Conservation (phyloP, 495 filamentous ascomycete genomes). For the Astrothelium subdiscretum region DNA sequence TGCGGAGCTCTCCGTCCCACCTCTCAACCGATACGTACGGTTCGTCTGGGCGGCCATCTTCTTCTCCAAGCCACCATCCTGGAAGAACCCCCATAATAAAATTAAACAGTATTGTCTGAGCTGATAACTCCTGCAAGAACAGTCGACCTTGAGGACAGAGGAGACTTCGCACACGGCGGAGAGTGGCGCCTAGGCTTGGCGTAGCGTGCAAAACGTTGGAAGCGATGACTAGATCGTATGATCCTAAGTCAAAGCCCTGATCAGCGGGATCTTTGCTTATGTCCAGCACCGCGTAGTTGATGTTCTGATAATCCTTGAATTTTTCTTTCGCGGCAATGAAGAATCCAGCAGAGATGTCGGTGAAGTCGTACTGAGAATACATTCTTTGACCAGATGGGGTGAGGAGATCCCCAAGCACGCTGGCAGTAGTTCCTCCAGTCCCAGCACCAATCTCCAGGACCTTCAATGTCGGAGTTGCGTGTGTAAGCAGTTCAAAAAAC, state of each 20-base stretch:
- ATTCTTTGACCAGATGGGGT: neutral
- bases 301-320: constrained; percentile 5
- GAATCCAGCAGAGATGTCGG: constrained; percentile 14
- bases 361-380: constrained; percentile 10
- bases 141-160: constrained; percentile 15
- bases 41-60: neutral
- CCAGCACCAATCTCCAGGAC: constrained; percentile 20
- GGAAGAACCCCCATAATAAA: constrained; percentile 3
- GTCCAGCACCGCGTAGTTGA: constrained; percentile 13
- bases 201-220: constrained; percentile 15
- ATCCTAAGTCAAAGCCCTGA: constrained; percentile 12
- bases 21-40: neutral
- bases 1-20: constrained; percentile 17
- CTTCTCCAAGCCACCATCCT: constrained; percentile 6
- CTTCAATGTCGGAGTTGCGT: constrained; percentile 9
- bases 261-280: constrained; percentile 14
- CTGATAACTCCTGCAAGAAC: constrained; percentile 9
- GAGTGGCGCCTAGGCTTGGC: neutral
- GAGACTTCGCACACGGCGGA: constrained; percentile 7
- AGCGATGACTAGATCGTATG: constrained; percentile 16
- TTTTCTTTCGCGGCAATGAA: constrained; percentile 11
- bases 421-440: constrained; percentile 12
- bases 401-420: constrained; percentile 2
- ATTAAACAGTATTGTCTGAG: neutral
- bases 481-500: neutral